Evolutionary conservation across 139 green algal species (phyloP).

Genomic region (Axilococcus clingmanii): DNA sequence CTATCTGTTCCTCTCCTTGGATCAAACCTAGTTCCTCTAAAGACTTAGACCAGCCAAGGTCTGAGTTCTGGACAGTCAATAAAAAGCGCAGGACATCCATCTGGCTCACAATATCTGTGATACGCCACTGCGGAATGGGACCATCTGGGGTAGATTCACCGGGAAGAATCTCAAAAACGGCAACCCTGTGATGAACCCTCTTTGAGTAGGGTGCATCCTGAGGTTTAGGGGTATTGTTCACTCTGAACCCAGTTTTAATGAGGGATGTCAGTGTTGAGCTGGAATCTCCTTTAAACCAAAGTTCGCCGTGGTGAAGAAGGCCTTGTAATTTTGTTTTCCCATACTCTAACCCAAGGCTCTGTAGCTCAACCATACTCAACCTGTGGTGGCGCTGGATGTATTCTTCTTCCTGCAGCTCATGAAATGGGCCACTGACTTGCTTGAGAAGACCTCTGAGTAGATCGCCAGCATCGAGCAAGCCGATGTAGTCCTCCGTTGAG

Average conservation of each 20-base stretch:
- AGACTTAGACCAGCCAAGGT: slow-evolving; percentile 1
- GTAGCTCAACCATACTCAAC: slow-evolving; percentile 21
- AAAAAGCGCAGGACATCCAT: slow-evolving; percentile 10
- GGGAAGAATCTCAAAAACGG: slow-evolving; percentile 27
- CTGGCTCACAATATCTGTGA: slow-evolving; percentile 17
- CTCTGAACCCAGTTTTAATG: slow-evolving; percentile 17
- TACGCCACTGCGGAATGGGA: slow-evolving; percentile 21
- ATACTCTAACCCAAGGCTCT: slow-evolving; percentile 23
- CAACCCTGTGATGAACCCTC: slow-evolving; percentile 22
- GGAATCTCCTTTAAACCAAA: slow-evolving; percentile 22
- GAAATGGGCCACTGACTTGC: slow-evolving; percentile 18
- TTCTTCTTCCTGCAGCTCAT: slow-evolving; percentile 12
- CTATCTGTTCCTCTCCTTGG: not conserved
- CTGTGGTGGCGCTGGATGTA: slow-evolving; percentile 19
- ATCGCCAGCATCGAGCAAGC: slow-evolving; percentile 19
- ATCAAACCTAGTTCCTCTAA: slow-evolving; percentile 16
- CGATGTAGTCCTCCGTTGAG: slow-evolving; percentile 15
- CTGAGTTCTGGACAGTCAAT: not conserved
- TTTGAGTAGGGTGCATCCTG: slow-evolving; percentile 14
- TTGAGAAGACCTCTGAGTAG: slow-evolving; percentile 7
- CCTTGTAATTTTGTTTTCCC: not conserved
- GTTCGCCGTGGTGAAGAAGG: slow-evolving; percentile 23
- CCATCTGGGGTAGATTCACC: slow-evolving; percentile 23
- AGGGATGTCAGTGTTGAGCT: slow-evolving; percentile 17
- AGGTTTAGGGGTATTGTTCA: slow-evolving; percentile 9